Base-by-base conservation (phyloP, 2,329 filamentous ascomycete genomes). In the Cladosporium austrohemisphaericum region DNA sequence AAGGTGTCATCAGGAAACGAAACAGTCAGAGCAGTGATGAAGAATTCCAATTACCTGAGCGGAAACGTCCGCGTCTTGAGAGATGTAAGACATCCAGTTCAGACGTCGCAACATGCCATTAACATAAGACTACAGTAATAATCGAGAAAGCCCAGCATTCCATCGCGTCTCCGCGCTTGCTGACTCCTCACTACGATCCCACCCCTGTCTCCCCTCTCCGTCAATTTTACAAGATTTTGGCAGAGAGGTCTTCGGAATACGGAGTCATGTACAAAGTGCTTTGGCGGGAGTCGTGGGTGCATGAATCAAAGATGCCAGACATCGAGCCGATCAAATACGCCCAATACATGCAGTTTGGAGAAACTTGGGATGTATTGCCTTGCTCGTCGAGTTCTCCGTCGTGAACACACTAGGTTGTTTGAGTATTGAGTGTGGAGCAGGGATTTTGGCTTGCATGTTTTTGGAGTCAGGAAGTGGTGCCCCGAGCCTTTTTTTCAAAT, bases 191-290 rank as follows among this genome's bases (percentile, higher is more conserved):
- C 14, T 35, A 35, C 16, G 32, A 35, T 8, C 50, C 36, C 6
- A 53, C 32, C 2, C 51, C 31, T 33, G 35, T 52, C 10, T 52
- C 50, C n/a, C 54, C 48, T 19, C n/a, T 20, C 20, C 40, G 49
- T 16, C 36, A 44, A 40, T 54, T 54, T 32, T 23, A 13, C 13
- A 31, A 43, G 8, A 36, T 53, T 8, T 13, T 49, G 7, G 51
- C 47, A 14, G 47, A 53, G 32, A 37, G 28, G 8, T 20, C 20
- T 4, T 44, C 41, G 4, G n/a, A 16, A 28, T 7, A 53, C 14
- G 47, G 51, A 11, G 46, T 18, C 32, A 23, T 50, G n/a, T 53
- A 50, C 31, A 53, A 53, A 25, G 47, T 53, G 7, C 22, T 36
- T 19, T 53, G 41, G 51, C 41, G 41, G 2, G 35, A 33, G 11